Conservation (phyloP, 768 basidiomycete species). For the Cantharellus cinnabarinus region DNA sequence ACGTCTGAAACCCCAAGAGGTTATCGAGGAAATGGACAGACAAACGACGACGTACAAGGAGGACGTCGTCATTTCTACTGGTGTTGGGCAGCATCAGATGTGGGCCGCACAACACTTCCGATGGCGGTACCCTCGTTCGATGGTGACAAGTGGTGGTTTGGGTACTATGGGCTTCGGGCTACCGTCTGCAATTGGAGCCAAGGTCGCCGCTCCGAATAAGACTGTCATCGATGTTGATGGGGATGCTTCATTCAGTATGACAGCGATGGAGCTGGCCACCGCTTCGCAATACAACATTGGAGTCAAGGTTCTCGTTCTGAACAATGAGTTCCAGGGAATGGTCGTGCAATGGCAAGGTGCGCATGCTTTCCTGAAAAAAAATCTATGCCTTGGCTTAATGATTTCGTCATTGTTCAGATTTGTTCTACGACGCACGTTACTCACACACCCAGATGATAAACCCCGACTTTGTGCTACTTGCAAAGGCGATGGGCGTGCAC, state of each 20-base stretch:
- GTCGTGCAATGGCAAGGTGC: slow-evolving; percentile 96
- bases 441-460: slow-evolving; percentile 92
- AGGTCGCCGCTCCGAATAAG: slow-evolving; percentile 87
- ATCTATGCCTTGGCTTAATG: too few species aligned
- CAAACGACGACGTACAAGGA: slow-evolving; percentile 68
- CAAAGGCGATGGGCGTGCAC: slow-evolving; percentile 80
- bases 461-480: slow-evolving; percentile 83
- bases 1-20: slow-evolving; percentile 89
- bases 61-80: slow-evolving; percentile 73
- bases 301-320: slow-evolving; percentile 80
- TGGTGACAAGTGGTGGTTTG: slow-evolving; percentile 88
- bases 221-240: slow-evolving; percentile 92
- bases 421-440: slow-evolving; percentile 94
- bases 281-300: slow-evolving; percentile 83
- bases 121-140: slow-evolving; percentile 68
- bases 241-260: slow-evolving; percentile 98
- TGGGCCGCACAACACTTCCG: slow-evolving; percentile 92
- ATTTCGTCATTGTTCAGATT: slow-evolving; percentile 26
- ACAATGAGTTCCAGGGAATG: slow-evolving; percentile 99
- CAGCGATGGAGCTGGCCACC: slow-evolving; percentile 95
- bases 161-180: slow-evolving; percentile 99
- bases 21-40: slow-evolving; percentile 75
- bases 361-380: background rate
- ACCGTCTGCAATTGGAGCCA: slow-evolving; percentile 86
- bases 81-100: slow-evolving; percentile 99